Evolutionary conservation across 495 filamentous ascomycete species (phyloP), one percentile per base, ranked within the genome.

Genomic region (Neurospora discreta): DNA sequence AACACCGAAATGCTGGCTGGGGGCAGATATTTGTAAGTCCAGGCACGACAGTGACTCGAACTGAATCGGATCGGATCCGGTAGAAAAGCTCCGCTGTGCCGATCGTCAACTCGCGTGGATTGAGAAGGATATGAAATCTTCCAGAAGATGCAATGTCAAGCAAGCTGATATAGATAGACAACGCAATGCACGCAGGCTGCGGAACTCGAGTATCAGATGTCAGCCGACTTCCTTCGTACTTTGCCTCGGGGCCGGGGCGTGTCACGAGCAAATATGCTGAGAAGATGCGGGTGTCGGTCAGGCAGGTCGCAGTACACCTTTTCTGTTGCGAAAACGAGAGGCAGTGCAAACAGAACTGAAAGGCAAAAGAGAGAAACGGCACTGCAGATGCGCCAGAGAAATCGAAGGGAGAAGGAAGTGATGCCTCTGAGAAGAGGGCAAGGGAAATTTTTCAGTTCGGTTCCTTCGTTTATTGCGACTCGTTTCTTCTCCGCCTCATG

Each of bases 361-460:
- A 39, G 33, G 33, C 68, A 73, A 73, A 71, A 39, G 70, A 70
- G 65, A 69, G 70, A 73, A 69, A 68, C 70, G 73, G 70, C 39
- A 68, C 70, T 70, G 70, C 39, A 68, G 68, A 71, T 33, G 74
- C 52, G 70, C 71, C 74, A 68, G 72, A 26, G 23, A 58, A 23
- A 44, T 68, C 39, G 33, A 71, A 73, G 41, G 43, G 43, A 71
- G 33, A 44, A 71, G 52, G 23, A 65, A 65, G 30, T 30, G 15
- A 65, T 33, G 42, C n/a, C 8, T 44, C 18, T 20, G 38, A 2
- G 33, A 13, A 23, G 23, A 60, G 13, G 13, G 23, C 11, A 60
- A 30, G 23, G 52, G 52, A 65, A 65, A 30, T 33, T 65, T 65
- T 65, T 65, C 13, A 23, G 46, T 23, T 30, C 52, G 52, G 52